Evolutionary conservation across 768 basidiomycete species (phyloP).

Genomic region (Mycena leptocephala): DNA sequence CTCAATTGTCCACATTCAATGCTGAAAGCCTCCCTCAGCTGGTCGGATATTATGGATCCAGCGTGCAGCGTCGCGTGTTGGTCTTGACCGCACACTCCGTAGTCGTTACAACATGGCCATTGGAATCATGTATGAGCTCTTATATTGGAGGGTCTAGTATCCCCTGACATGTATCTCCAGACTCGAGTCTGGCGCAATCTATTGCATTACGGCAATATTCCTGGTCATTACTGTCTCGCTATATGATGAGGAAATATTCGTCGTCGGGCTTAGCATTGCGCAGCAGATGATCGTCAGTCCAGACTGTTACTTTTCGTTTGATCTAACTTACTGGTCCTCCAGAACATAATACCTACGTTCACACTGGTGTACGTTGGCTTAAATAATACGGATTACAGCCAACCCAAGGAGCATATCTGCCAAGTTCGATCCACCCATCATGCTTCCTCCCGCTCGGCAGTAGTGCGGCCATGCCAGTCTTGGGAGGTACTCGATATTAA

Average conservation of each 20-base stretch:
- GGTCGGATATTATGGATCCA: constrained; percentile 7
- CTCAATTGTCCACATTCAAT: background rate
- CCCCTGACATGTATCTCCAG: background rate
- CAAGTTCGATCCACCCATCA: too few species aligned
- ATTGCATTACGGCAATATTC: background rate
- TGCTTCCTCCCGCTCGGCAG: too few species aligned
- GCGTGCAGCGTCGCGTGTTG: too few species aligned
- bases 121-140: background rate
- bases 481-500: too few species aligned
- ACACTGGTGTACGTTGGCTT: background rate
- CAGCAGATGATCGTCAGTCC: background rate
- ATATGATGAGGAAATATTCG: background rate
- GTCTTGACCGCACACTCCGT: background rate
- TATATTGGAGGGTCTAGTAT: background rate
- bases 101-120: background rate
- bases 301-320: background rate
- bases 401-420: too few species aligned
- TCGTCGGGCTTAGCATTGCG: background rate
- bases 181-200: background rate
- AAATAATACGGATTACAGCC: background rate
- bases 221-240: background rate
- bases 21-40: background rate
- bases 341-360: constrained; percentile 1
- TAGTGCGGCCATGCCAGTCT: too few species aligned
- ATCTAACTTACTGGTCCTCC: background rate